Evolutionary conservation across 2,329 filamentous ascomycete species (phyloP), one percentile per base, ranked within the genome.

Genomic region (Chlorencoelia australis): DNA sequence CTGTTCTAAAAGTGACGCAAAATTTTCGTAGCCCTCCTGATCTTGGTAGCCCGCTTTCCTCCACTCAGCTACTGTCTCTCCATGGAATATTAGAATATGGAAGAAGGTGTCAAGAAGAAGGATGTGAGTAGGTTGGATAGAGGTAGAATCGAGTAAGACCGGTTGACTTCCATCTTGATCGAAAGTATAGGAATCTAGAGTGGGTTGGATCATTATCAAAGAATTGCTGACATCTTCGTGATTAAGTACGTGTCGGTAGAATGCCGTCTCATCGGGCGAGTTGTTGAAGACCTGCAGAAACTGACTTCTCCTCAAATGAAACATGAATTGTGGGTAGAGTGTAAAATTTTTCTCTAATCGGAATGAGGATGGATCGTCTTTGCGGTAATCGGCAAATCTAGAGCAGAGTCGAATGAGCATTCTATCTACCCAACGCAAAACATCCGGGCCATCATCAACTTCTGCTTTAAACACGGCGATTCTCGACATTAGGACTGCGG

Each of bases 201-300:
- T 98, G 7, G 91, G 91, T 59, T 98, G 91, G 47, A 98, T 96
- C 91, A 98, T 98, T 59, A 98, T 79, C 30, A 98, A 73, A 8
- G 88, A 95, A 63, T 96, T 94, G 65, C 84, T 82, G 43, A 94
- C 87, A 61, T 96, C 91, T 61, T 98, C 91, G 53, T 96, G 88
- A 59, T 96, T 94, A 46, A 98, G 71, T 3, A 98, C 87, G 57
- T 98, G 91, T 43, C 91, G 76, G 59, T 96, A 94, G 63, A 98
- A 98, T n/a, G 91, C 91, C 16, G 91, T 98, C 63, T 98, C 91
- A 53, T 98, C 91, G 6, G 91, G 91, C 0, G 89, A 96, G 62
- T 96, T 98, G 69, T 98, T 98, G 74, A 98, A 98, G 39, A 98
- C 88, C 57, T 98, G 91, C 47, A 98, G 64, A 68, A 98, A 98